phyloP scores from a whole-genome alignment of 2,329 filamentous ascomycete species.

The Colletotrichum sp. region DNA sequence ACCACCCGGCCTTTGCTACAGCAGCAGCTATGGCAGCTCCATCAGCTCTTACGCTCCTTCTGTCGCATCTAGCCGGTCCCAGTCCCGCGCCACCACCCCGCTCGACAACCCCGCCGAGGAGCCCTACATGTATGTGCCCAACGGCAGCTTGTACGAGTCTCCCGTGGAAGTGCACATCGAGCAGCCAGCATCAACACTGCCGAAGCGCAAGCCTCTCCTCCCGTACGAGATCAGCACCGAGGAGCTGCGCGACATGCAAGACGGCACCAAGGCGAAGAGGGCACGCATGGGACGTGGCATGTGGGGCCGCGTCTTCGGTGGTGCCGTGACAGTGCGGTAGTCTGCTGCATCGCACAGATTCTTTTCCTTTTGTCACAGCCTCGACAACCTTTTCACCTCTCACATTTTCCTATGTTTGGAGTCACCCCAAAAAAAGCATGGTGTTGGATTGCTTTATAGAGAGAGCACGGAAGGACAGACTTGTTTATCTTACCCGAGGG shows the following conservation, averaged over 20 bases:
- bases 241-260: constrained; percentile 55
- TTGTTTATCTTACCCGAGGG: constrained; percentile 8
- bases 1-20: constrained; percentile 54
- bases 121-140: constrained; percentile 44
- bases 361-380: background rate
- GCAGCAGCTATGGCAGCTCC: constrained; percentile 39
- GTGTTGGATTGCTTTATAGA: constrained; percentile 21
- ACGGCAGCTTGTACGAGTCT: constrained; percentile 53
- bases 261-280: constrained; percentile 53
- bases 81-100: constrained; percentile 55
- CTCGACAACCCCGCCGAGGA: constrained; percentile 49
- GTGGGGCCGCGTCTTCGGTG: constrained; percentile 59
- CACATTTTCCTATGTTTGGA: constrained; percentile 18
- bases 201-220: constrained; percentile 36
- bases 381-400: constrained; percentile 1
- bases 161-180: constrained; percentile 51
- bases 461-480: constrained; percentile 3
- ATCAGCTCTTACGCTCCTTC: constrained; percentile 56
- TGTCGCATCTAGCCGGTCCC: constrained; percentile 48
- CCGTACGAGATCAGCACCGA: constrained; percentile 62
- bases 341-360: background rate
- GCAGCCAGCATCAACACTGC: constrained; percentile 40
- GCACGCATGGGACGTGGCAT: constrained; percentile 53
- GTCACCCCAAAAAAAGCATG: constrained; percentile 18
- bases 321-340: constrained; percentile 44